These are phyloP conservation scores for Papiliotrema fonsecae DNA, from an alignment of 1,284 basidiomycete species.

Conservation along the genomic window DNA sequence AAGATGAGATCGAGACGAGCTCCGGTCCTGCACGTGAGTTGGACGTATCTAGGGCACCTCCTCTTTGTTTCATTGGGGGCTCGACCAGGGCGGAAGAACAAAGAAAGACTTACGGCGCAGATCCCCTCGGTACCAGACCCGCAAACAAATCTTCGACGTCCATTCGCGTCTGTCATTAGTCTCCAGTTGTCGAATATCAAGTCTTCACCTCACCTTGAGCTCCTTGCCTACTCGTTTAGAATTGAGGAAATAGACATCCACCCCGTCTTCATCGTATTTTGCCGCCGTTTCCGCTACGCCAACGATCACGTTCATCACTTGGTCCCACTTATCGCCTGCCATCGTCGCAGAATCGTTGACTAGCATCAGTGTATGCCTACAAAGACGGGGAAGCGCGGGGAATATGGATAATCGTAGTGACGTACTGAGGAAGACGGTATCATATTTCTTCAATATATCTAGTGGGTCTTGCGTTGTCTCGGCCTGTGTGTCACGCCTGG, in stretches of 20 bases:
- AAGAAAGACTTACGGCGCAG: conserved; percentile 43
- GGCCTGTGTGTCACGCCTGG: no score
- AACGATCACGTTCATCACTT: conserved; percentile 34
- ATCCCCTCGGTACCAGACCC: conserved; percentile 36
- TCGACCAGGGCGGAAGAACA: no score
- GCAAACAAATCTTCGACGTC: conserved; percentile 46
- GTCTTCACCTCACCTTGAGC: conserved; percentile 19
- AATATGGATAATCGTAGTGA: not conserved
- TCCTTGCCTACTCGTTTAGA: conserved; percentile 41
- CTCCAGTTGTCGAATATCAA: not conserved
- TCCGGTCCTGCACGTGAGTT: conserved; percentile 26
- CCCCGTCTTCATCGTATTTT: conserved; percentile 37
- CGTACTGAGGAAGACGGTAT: conserved; percentile 45
- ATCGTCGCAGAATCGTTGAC: conserved; percentile 42
- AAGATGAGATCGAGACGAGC: conserved; percentile 36
- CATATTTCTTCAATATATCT: conserved; percentile 40
- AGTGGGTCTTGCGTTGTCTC: conserved; percentile 38
- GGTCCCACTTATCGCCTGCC: conserved; percentile 40
- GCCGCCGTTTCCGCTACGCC: conserved; percentile 39
- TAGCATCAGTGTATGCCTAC: not conserved
- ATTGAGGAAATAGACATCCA: conserved; percentile 47
- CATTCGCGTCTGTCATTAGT: conserved; percentile 14
- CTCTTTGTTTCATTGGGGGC: no score
- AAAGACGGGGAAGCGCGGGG: not conserved
- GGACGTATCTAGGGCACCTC: not conserved